A percentile compares a stretch with the other conserved stretches of the same genome.
Evolutionary conservation across 129 eudicot genomes (phyloP).

Genomic region (Scalesia atractyloides): DNA sequence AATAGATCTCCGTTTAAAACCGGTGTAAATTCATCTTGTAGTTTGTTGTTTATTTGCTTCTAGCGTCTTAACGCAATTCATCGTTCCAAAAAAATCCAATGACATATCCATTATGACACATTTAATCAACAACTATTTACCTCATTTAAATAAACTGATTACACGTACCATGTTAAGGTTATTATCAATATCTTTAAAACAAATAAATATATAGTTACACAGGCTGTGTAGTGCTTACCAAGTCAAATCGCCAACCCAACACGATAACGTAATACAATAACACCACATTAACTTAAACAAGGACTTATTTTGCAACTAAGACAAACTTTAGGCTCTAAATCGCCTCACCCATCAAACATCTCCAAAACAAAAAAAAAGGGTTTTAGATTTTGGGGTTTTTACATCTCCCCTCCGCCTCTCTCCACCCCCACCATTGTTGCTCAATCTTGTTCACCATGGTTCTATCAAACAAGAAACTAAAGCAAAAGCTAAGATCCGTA

Average conservation of each 20-base stretch:
- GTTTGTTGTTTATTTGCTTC: too few relatives aligned
- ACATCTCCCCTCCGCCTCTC: constrained; percentile 9
- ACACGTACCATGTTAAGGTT: background rate
- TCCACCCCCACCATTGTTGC: constrained; percentile 21
- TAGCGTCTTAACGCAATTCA: too few relatives aligned
- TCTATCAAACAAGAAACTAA: constrained; percentile 82
- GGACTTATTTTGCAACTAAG: background rate
- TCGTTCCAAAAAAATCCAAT: too few relatives aligned
- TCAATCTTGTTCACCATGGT: constrained; percentile 43
- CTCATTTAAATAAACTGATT: too few relatives aligned
- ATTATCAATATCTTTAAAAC: background rate
- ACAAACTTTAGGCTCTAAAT: background rate
- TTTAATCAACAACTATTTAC: background rate
- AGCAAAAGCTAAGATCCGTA: constrained; percentile 69
- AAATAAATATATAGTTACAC: too few relatives aligned
- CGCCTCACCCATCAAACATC: background rate
- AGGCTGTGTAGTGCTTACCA: too few relatives aligned
- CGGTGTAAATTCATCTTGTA: too few relatives aligned
- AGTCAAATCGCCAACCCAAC: too few relatives aligned
- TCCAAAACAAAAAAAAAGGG: constrained; percentile 4
- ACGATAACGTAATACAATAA: too few relatives aligned
- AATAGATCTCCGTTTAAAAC: too few relatives aligned
- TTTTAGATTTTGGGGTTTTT: constrained; percentile 25
- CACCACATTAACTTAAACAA: background rate
- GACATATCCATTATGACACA: too few relatives aligned